Base-by-base conservation (phyloP, 192 early-diverging fungal species). In the Lunasporangiospora selenospora region DNA sequence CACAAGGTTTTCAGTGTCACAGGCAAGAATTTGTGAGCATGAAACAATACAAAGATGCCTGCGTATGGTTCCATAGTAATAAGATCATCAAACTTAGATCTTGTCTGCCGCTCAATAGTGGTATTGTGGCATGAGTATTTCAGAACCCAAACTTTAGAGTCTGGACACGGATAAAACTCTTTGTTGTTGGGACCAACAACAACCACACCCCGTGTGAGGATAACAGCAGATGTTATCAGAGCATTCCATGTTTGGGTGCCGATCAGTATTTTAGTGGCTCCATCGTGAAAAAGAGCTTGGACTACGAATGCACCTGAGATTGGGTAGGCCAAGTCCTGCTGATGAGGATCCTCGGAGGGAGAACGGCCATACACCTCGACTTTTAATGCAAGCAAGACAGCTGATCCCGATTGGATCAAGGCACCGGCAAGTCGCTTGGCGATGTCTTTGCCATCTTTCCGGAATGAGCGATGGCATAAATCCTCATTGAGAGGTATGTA, bases 221-320 rank as follows among this genome's bases (percentile, higher is more conserved):
- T 38, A 21, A 52, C 32, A 32, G 50, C 29, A 52, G 34, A 52
- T 12, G 50, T 34, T n/a, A 52, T 16, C 50, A 52, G 19, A 18
- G 50, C 50, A 23, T 52, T 52, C 50, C 50, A 52, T 38, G 50
- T 52, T 36, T 52, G 50, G 33, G 50, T 52, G 50, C 50, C 50
- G 33, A 52, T 32, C 26, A 52, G 50, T 30, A 52, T 52, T 34
- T 52, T 52, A 23, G 30, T 36, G 34, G 50, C 8, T 37, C 32
- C 50, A 34, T 52, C 50, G 50, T 52, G 50, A 30, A 36, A 34
- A 52, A 52, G 32, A 36, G 50, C 33, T 18, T 50, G 48, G 30
- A 50, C 48, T 16, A 50, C 34, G 30, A 29, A 33, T 16, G 48
- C 30, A 10, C 48, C 48, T 33, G 48, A 50, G 48, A 50, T 13